These are phyloP conservation scores for Harrya chromipes DNA, from an alignment of 768 basidiomycete species.

Conservation along the genomic window DNA sequence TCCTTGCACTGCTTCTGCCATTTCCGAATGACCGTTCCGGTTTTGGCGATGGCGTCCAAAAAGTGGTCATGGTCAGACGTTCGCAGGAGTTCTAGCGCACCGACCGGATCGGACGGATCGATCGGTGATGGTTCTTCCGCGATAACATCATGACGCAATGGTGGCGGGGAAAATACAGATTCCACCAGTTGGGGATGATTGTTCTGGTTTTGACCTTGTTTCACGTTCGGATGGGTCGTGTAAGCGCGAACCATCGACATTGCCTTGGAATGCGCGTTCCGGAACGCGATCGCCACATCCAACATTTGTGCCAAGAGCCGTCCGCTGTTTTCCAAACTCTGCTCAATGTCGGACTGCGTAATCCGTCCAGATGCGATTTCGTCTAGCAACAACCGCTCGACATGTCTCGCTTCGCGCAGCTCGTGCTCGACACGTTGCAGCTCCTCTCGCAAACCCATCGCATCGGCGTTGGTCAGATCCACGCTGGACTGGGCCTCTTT, in stretches of 20 bases:
- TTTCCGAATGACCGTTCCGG: slow-evolving; percentile 84
- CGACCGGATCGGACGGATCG: slow-evolving; percentile 70
- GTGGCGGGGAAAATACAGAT: slow-evolving; percentile 44
- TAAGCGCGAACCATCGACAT: slow-evolving; percentile 59
- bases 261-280: slow-evolving; percentile 73
- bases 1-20: slow-evolving; percentile 98
- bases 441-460: slow-evolving; percentile 68
- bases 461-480: slow-evolving; percentile 66
- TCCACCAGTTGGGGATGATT: slow-evolving; percentile 40
- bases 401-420: slow-evolving; percentile 60
- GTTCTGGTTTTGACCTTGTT: slow-evolving; percentile 36
- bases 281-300: slow-evolving; percentile 75
- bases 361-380: slow-evolving; percentile 68
- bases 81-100: slow-evolving; percentile 66
- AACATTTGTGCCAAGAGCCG: slow-evolving; percentile 79
- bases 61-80: slow-evolving; percentile 85
- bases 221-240: slow-evolving; percentile 48
- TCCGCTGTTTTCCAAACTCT: slow-evolving; percentile 59
- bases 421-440: slow-evolving; percentile 68
- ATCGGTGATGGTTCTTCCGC: slow-evolving; percentile 67
- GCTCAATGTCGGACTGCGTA: slow-evolving; percentile 67
- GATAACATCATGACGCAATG: slow-evolving; percentile 49
- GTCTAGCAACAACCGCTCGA: slow-evolving; percentile 68
- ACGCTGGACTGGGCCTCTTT: slow-evolving; percentile 59
- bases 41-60: slow-evolving; percentile 75